Conservation (phyloP, 2,329 filamentous ascomycete genomes). For the Epichloe gansuensis region DNA sequence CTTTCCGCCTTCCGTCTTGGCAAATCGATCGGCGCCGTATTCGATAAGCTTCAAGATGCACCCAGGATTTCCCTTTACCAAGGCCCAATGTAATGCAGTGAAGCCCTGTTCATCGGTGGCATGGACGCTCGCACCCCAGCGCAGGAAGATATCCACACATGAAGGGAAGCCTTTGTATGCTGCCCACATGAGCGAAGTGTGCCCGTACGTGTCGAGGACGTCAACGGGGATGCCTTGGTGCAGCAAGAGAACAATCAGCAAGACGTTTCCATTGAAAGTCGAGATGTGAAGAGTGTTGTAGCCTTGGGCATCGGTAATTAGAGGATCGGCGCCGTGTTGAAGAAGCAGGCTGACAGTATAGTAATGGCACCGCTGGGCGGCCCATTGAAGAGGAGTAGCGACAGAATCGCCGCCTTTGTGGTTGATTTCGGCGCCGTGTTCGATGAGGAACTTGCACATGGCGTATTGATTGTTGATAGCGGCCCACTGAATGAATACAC, state of each 20-base stretch:
- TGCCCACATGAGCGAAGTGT: constrained; percentile 96
- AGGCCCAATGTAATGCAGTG: constrained; percentile 88
- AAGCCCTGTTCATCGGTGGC: constrained; percentile 85
- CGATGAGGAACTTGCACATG: constrained; percentile 91
- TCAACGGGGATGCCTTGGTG: constrained; percentile 96
- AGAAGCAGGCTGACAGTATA: constrained; percentile 91
- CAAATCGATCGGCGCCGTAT: constrained; percentile 89
- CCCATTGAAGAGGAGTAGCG: constrained; percentile 92
- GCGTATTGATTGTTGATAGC: constrained; percentile 98
- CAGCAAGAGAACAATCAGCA: constrained; percentile 75
- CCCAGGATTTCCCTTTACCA: constrained; percentile 81
- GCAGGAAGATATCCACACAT: constrained; percentile 82
- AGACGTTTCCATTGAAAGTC: constrained; percentile 92
- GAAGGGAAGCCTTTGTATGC: constrained; percentile 93
- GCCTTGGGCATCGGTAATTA: constrained; percentile 85
- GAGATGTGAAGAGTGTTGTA: constrained; percentile 97
- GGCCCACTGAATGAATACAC: constrained; percentile 64
- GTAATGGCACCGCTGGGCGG: constrained; percentile 90
- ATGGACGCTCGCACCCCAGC: constrained; percentile 92
- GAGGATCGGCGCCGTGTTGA: constrained; percentile 80
- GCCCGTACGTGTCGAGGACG: constrained; percentile 75
- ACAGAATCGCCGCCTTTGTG: constrained; percentile 90
- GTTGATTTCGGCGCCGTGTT: constrained; percentile 77
- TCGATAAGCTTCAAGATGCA: constrained; percentile 92
- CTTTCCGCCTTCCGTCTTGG: constrained; percentile 80